Evolutionary conservation across 371 early-diverging fungal genomes (phyloP).

Genomic region (Mucor sp.): DNA sequence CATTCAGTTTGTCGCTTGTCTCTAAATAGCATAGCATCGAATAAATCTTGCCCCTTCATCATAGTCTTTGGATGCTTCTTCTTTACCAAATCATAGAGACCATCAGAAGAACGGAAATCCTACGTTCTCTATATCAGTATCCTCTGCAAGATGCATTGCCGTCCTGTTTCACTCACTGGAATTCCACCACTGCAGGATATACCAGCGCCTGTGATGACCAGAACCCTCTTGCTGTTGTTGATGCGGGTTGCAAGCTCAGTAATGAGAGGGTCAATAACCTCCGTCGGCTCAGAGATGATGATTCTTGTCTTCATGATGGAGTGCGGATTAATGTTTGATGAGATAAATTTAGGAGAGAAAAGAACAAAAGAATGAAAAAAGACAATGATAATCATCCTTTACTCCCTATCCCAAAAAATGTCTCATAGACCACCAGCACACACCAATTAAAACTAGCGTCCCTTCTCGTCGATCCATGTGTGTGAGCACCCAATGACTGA

Average conservation of each 20-base stretch:
- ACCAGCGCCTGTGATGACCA: conserved; percentile 92
- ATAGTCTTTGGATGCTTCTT: conserved; percentile 71
- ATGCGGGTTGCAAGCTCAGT: conserved; percentile 54
- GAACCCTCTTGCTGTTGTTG: conserved; percentile 64
- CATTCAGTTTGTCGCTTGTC: conserved; percentile 71
- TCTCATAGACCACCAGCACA: not conserved
- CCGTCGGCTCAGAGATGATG: conserved; percentile 34
- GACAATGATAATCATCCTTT: not conserved
- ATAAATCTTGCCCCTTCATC: conserved; percentile 90
- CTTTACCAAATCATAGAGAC: conserved; percentile 83
- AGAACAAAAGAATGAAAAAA: not conserved
- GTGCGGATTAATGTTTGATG: not conserved
- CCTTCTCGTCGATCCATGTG: not conserved
- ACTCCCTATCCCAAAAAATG: not conserved
- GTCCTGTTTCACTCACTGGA: conserved; percentile 61
- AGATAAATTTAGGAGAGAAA: not conserved
- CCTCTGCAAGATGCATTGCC: conserved; percentile 84
- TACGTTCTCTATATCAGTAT: conserved; percentile 12
- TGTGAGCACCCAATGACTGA: not conserved
- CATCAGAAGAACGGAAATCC: conserved; percentile 85
- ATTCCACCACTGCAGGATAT: conserved; percentile 91
- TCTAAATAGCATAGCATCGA: conserved; percentile 91
- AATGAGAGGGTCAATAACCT: conserved; percentile 42
- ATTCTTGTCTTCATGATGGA: conserved; percentile 30
- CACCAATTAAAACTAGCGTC: not conserved